Percentiles rank a stretch among this genome's conserved stretches.
Evolutionary conservation across 306 rosid genomes (phyloP).

Genomic region (Pueraria montana): DNA sequence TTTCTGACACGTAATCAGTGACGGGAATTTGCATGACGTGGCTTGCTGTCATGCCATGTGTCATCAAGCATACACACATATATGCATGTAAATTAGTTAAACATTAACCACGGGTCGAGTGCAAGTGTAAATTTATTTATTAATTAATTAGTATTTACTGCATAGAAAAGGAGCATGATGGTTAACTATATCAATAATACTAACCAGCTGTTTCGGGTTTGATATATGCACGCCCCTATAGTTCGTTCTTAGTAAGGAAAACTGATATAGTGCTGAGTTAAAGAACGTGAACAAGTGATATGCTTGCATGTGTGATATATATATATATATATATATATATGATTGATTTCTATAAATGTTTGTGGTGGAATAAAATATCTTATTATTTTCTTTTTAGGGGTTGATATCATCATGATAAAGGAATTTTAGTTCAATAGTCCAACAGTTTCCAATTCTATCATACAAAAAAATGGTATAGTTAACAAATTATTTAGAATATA

Average conservation of each 20-base stretch:
- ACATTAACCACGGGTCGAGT: background rate
- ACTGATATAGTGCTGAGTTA: conserved; percentile 27
- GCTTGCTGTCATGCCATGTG: conserved; percentile 54
- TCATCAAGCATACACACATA: background rate
- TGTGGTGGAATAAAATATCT: background rate
- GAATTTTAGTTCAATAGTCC: background rate
- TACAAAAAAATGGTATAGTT: background rate
- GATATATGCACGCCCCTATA: conserved; percentile 15
- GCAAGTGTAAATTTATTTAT: background rate
- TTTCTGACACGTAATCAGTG: conserved; percentile 64
- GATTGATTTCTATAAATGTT: background rate
- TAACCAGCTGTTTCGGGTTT: background rate
- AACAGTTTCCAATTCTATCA: background rate
- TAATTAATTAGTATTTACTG: background rate
- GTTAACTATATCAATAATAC: background rate
- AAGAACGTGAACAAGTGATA: conserved; percentile 36
- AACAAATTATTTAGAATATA: background rate
- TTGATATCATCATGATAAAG: background rate
- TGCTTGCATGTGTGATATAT: conserved; percentile 30
- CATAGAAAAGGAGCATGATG: background rate
- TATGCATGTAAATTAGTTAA: background rate
- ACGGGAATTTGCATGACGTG: conserved; percentile 54
- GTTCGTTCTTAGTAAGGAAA: conserved; percentile 29
- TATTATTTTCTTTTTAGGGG: background rate
- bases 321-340: background rate